phyloP scores from a whole-genome alignment of 2,329 filamentous ascomycete genomes.

The Zymoseptoria pseudotritici region DNA sequence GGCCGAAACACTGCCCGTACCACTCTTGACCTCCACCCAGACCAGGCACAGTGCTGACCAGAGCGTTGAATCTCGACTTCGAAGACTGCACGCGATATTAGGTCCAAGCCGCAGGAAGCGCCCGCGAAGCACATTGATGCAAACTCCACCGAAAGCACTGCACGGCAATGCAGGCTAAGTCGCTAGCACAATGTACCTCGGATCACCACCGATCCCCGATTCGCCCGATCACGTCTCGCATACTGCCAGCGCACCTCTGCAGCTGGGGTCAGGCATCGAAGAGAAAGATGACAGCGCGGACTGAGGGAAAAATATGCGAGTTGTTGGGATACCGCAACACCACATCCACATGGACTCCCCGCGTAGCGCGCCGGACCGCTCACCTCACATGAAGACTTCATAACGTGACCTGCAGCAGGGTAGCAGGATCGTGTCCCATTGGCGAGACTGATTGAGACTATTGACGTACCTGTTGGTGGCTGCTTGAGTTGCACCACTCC shows the following conservation, averaged over 20 bases:
- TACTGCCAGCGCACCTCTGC: background rate
- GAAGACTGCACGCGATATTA: background rate
- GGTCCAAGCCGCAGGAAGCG: background rate
- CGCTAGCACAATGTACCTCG: background rate
- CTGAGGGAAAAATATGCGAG: background rate
- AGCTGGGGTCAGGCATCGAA: background rate
- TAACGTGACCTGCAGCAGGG: slow-evolving; percentile 7
- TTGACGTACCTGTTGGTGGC: slow-evolving; percentile 7
- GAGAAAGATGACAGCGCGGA: background rate
- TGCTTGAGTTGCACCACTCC: slow-evolving; percentile 2
- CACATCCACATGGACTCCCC: background rate
- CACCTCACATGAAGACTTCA: slow-evolving; percentile 1
- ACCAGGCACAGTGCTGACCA: background rate
- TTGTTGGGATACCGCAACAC: background rate
- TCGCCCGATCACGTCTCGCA: background rate
- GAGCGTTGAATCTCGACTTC: background rate
- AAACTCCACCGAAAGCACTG: background rate
- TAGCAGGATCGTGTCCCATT: slow-evolving; percentile 4
- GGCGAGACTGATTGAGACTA: background rate
- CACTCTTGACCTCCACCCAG: background rate
- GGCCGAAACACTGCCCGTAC: background rate
- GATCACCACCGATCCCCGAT: background rate
- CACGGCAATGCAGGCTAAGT: background rate
- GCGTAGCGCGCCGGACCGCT: slow-evolving; percentile 1
- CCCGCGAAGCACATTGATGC: background rate